phyloP scores from a whole-genome alignment of 192 early-diverging fungal genomes.

The Coemansia sp. region DNA sequence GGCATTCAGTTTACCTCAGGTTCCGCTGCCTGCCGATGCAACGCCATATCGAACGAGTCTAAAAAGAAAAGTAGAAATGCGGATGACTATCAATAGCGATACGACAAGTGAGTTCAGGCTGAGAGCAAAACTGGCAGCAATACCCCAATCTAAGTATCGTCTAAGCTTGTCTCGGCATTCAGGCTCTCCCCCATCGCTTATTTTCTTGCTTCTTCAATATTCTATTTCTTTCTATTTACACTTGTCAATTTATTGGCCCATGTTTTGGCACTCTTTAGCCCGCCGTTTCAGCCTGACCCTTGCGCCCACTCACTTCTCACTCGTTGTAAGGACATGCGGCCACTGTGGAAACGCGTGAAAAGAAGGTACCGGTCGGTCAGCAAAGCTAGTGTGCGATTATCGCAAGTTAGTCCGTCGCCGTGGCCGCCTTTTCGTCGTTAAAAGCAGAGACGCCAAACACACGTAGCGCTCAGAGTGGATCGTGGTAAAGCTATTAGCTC shows the following conservation, averaged over 20 bases:
- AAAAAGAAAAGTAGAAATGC: neutral
- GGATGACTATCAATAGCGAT: neutral
- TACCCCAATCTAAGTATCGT: too few relatives aligned
- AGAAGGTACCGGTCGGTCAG: constrained; percentile 82
- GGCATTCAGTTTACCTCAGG: neutral
- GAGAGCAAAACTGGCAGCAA: neutral
- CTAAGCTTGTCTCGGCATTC: too few relatives aligned
- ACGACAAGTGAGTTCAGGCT: neutral
- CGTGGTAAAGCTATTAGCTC: too few relatives aligned
- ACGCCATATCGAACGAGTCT: neutral
- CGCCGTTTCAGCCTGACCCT: constrained; percentile 22
- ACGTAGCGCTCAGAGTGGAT: constrained; percentile 74
- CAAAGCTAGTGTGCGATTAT: constrained; percentile 86
- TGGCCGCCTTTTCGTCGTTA: constrained; percentile 83
- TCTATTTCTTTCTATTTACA: constrained; percentile 1
- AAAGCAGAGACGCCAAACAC: constrained; percentile 89
- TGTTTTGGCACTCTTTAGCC: constrained; percentile 39
- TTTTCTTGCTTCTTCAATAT: neutral
- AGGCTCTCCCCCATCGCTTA: neutral
- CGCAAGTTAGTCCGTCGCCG: constrained; percentile 85
- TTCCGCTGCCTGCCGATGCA: neutral
- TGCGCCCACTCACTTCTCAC: constrained; percentile 42
- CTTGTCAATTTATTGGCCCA: neutral
- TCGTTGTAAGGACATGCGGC: constrained; percentile 3
- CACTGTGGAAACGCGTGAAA: constrained; percentile 57